These are phyloP conservation scores for Magnusiomyces ingens DNA, from an alignment of 1,139 yeast species.

Conservation along the genomic window DNA sequence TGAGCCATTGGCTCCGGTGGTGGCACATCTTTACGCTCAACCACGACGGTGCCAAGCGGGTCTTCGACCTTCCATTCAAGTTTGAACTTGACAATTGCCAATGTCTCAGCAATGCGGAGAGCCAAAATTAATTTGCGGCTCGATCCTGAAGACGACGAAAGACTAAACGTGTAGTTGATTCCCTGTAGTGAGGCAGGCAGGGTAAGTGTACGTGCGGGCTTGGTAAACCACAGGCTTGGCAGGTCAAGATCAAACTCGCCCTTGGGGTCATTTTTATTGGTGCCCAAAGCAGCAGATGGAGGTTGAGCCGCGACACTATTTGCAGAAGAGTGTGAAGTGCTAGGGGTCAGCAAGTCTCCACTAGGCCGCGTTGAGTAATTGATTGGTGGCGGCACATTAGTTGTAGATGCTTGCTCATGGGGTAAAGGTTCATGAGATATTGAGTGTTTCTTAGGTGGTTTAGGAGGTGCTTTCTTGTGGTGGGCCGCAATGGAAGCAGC, in stretches of 20 bases:
- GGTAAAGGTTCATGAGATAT: constrained; percentile 10
- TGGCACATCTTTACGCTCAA: constrained; percentile 40
- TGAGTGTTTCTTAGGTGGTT: constrained; percentile 26
- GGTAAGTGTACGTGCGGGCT: constrained; percentile 19
- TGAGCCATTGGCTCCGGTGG: constrained; percentile 46
- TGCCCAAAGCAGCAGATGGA: constrained; percentile 10
- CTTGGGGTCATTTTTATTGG: constrained; percentile 14
- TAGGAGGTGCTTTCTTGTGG: constrained; percentile 30
- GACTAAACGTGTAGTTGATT: constrained; percentile 19
- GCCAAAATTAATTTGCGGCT: constrained; percentile 23
- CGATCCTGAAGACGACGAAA: constrained; percentile 16
- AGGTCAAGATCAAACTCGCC: constrained; percentile 23
- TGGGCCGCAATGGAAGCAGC: constrained; percentile 14
- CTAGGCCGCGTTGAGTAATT: too few relatives aligned
- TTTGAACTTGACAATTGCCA: constrained; percentile 42
- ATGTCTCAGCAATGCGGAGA: constrained; percentile 43
- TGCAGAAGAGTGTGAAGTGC: too few relatives aligned
- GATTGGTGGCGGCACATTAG: constrained; percentile 14
- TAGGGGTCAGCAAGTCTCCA: too few relatives aligned
- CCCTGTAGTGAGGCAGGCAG: constrained; percentile 26
- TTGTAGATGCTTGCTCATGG: constrained; percentile 10
- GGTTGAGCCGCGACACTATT: constrained; percentile 7
- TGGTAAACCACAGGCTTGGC: constrained; percentile 25
- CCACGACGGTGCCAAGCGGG: constrained; percentile 29
- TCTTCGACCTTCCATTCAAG: constrained; percentile 40